Evolutionary conservation across 2,329 filamentous ascomycete genomes (phyloP), one percentile per base, ranked within the genome.

Genomic region (Kalaharituber pfeilii): DNA sequence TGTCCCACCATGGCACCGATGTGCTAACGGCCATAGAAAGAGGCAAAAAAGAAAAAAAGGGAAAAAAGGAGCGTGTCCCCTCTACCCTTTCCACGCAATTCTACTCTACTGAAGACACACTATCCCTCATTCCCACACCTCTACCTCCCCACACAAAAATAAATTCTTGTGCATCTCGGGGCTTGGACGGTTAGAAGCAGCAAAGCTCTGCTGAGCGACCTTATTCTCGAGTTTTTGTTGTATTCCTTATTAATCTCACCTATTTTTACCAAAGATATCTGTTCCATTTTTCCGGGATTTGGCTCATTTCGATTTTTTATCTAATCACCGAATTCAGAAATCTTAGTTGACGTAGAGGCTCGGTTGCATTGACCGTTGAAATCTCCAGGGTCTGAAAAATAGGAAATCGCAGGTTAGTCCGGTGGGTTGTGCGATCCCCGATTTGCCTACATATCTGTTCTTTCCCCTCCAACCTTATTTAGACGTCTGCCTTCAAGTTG

Each of bases 281-380:
- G n/a, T 47, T 47, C 25, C 5, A 15, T 22, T 13, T 47, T 47
- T 22, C 24, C 24, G n/a, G 13, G n/a, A 20, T 22, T 24, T 22
- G 13, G 13, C 9, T 47, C 25, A 20, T 47, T 47, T 22, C 25
- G 18, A 20, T 25, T 47, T 22, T 47, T 47, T 15, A 20, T 7
- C 24, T 47, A 15, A 22, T 18, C 15, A 6, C 25, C 24, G n/a
- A n/a, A n/a, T n/a, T n/a, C n/a, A n/a, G n/a, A 22, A 20, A 47
- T 22, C 42, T 5, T 47, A 5, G 13, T 47, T 25, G 42, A 13
- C 42, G 42, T 15, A 11, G 42, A 13, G 42, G 42, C 24, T 25
- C 42, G 22, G 42, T 47, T 47, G 42, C 42, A 47, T 47, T 47
- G 6, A 47, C 42, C 42, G 42, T 47, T 47, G n/a, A 47, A 22